Base-by-base conservation (phyloP, 225 moss, liverwort and hornwort genomes). In the Asterella californica region DNA sequence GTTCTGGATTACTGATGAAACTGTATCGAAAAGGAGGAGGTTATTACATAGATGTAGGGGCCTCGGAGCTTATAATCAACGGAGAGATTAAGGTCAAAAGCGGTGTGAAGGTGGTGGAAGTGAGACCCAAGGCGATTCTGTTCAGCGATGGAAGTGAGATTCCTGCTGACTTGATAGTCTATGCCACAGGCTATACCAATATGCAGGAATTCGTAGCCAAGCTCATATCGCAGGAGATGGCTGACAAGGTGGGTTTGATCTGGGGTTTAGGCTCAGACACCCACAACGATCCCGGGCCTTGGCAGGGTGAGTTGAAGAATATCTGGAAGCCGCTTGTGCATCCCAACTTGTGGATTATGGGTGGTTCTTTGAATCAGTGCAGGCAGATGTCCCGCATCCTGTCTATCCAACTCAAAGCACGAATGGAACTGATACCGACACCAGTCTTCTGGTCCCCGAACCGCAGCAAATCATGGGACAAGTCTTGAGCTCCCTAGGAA, bases 211-310 rank as follows among this genome's bases (percentile, higher is more conserved):
- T 66, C n/a, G 37, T 46, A 22, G 79, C 69, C 0, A 70, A 37
- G 79, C 70, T 80, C 21, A 71, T 80, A n/a, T 80, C 79, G 9
- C 49, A 57, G 70, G 79, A 80, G 53, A 36, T 72, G 54, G 71
- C 79, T 37, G 79, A 80, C 57, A 80, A 55, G 54, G 71, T 80
- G 33, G 79, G 79, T 17, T 34, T 48, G 18, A 32, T 47, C 71
- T 80, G 79, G 79, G 79, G 79, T 30, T 33, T 80, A 24, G 79
- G 79, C 0, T 80, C 70, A 48, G 71, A 59, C 18, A 80, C 79
- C 12, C 38, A 36, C 50, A 71, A 54, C 33, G 79, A 80, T 59
- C 79, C 79, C 6, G 79, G 79, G n/a, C 79, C 79, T 49, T 80
- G 79, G 79, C 71, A 32, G n/a, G 54, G 79, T 21, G 79, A 80